Percentiles rank a stretch among this genome's conserved stretches.
phyloP scores from a whole-genome alignment of 345 rosid species.

The Gossypium mustelinum region DNA sequence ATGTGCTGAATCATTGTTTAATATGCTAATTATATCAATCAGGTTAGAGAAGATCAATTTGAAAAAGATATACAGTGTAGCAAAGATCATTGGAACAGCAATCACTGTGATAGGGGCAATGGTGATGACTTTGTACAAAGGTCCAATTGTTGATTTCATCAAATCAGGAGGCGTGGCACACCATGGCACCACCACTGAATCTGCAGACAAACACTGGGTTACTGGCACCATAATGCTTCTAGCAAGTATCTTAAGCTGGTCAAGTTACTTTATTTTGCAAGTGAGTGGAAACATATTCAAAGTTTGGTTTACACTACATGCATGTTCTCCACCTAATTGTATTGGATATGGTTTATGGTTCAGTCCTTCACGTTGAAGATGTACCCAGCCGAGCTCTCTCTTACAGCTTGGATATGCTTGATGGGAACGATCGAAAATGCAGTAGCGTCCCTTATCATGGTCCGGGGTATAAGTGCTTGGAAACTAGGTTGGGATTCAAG shows the following conservation, averaged over 20 bases:
- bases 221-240: conserved; percentile 66
- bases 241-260: conserved; percentile 62
- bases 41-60: conserved; percentile 70
- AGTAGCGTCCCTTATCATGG: conserved; percentile 54
- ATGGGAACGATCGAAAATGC: conserved; percentile 72
- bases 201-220: conserved; percentile 55
- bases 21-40: conserved; percentile 1
- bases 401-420: conserved; percentile 69
- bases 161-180: conserved; percentile 32
- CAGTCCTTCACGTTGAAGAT: conserved; percentile 74
- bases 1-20: background rate
- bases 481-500: conserved; percentile 67
- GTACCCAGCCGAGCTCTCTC: conserved; percentile 86
- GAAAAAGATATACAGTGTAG: conserved; percentile 61
- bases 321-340: background rate
- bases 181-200: conserved; percentile 26
- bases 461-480: conserved; percentile 75
- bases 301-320: background rate
- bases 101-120: conserved; percentile 76
- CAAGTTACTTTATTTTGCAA: conserved; percentile 87
- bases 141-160: conserved; percentile 62
- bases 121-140: conserved; percentile 93
- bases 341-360: background rate
- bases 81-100: conserved; percentile 70
- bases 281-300: conserved; percentile 17